Evolutionary conservation across 345 rosid genomes (phyloP), one percentile per base, ranked within the genome.

Genomic region (Populus deltoides): DNA sequence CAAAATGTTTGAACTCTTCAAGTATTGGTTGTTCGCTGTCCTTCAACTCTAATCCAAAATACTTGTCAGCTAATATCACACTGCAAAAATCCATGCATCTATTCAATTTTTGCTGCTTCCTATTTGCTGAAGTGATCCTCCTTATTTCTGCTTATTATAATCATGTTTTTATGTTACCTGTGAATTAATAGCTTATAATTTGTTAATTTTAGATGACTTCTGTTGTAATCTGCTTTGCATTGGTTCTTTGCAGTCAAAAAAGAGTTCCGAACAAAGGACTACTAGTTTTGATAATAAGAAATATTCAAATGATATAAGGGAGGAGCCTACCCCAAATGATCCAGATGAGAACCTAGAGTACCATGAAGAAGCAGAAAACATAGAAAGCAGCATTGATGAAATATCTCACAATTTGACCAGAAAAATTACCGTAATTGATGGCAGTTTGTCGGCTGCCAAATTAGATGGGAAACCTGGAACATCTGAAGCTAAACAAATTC

Each of bases 221-320:
- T 68, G n/a, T 65, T 51, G 49, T 66, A 66, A 66, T 47, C 53
- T 78, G 53, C 73, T 73, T 77, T n/a, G 74, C 11, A 39, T 69
- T 63, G 74, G 17, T 75, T 51, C 77, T 65, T 84, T 78, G 80
- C 97, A 95, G 99, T 84, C 88, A 22, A 89, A 85, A 84, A 90
- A 81, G 88, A 86, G 71, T 72, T 77, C 91, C 65, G 88, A 85
- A 75, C 83, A 80, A 80, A 87, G 85, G 33, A 72, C 78, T 70
- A 63, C 82, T 69, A 72, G 66, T 43, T 82, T 81, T 74, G 83
- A 80, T 76, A 41, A 84, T 80, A 85, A 83, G 75, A 77, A 78
- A 57, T 83, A 84, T 85, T 75, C 84, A 66, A 39, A 70, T 77
- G 91, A 86, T 77, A 80, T 72, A 61, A 87, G 83, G 66, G 89